Evolutionary conservation across 2,329 filamentous ascomycete species (phyloP), one percentile per base, ranked within the genome.

Genomic region (Nemania sp.): DNA sequence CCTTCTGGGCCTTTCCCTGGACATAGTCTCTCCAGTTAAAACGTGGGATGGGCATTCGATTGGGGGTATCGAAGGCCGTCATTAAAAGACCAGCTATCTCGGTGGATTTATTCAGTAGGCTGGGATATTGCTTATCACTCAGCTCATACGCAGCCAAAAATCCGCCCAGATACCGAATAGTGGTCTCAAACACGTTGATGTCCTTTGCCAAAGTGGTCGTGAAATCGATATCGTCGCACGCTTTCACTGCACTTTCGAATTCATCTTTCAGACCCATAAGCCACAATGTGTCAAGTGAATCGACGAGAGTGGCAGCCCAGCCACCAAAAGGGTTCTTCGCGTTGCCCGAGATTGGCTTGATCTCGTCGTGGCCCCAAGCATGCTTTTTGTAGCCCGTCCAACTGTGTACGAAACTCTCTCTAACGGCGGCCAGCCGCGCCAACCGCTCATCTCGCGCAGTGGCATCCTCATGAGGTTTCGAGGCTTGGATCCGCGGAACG

Each of bases 141-240:
- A 89, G 68, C 64, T 89, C 86, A 65, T 88, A 88, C 0, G 86
- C 86, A n/a, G 82, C 80, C 50, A 90, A 64, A 49, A 89, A 77
- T 1, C 86, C 86, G 12, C 86, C 86, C 0, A 90, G 77, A 64
- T 89, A 89, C 36, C 86, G 80, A 53, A 89, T 89, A 9, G 80
- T 88, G 1, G 85, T 88, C 70, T 90, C 86, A 56, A 90, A 89
- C 0, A 88, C 73, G 57, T 86, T 88, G 59, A 89, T 80, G 26
- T 79, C 73, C 5, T 71, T 67, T 36, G 70, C 62, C 5, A 69
- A 69, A 0, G 82, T 80, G 2, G 71, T 77, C 1, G 80, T 78
- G 65, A 88, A 89, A 66, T 88, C 83, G 47, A 89, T 82, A 58
- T 64, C 63, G 12, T 79, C 73, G 5, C 84, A 79, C 1, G 81